These are phyloP conservation scores for Penicillium thymicola DNA, from an alignment of 2,329 filamentous ascomycete species.

Conservation along the genomic window DNA sequence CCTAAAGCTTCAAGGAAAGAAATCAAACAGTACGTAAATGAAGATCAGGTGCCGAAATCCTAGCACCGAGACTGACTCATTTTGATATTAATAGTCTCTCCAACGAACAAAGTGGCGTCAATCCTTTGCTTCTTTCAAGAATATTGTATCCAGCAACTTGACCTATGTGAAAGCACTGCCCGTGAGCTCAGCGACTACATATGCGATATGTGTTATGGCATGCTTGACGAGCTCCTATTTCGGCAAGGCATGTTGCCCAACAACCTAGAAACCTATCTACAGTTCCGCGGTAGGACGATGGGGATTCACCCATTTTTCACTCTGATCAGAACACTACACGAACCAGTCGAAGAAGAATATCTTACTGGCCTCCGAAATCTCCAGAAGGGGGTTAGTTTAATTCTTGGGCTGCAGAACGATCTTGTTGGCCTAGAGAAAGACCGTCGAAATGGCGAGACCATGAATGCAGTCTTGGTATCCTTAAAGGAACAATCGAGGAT, in stretches of 20 bases:
- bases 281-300: constrained; percentile 1
- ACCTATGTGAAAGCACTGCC: not conserved
- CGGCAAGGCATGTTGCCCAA: not conserved
- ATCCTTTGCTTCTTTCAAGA: not conserved
- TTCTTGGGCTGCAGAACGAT: constrained; percentile 2
- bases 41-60: not conserved
- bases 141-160: not conserved
- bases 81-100: not conserved
- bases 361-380: not conserved
- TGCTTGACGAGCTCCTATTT: not conserved
- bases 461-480: constrained; percentile 5
- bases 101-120: not conserved
- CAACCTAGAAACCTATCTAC: not conserved
- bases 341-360: not conserved
- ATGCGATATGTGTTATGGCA: constrained; percentile 1
- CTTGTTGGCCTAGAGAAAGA: constrained; percentile 7
- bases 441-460: constrained; percentile 1
- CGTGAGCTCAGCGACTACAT: not conserved
- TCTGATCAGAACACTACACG: not conserved
- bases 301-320: constrained; percentile 5
- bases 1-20: not conserved
- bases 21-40: not conserved
- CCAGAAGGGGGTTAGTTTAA: not conserved
- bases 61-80: not conserved
- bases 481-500: not conserved